Conservation (phyloP, 2,329 filamentous ascomycete genomes). For the Sporothrix pallida region DNA sequence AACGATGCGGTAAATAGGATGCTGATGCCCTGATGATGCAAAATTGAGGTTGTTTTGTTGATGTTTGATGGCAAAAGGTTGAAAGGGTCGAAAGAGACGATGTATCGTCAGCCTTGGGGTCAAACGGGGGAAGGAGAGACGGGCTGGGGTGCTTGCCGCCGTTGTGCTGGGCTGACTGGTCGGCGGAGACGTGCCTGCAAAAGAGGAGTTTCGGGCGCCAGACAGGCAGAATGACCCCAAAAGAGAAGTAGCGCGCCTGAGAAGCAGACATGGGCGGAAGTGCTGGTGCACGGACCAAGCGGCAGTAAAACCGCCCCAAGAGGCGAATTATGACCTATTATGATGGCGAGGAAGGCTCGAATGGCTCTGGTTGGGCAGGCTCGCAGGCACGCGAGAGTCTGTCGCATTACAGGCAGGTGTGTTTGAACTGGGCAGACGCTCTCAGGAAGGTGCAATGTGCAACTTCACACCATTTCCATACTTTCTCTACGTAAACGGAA, state of each 20-base stretch:
- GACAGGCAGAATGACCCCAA: neutral
- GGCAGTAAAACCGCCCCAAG: neutral
- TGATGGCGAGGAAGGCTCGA: neutral
- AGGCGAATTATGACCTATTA: constrained; percentile 15
- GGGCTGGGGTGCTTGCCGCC: constrained; percentile 19
- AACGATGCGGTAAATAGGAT: neutral
- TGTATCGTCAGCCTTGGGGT: constrained; percentile 24
- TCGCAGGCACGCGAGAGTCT: constrained; percentile 16
- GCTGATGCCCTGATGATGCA: neutral
- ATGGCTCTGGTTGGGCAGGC: too few species aligned
- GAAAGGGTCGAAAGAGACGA: constrained; percentile 14
- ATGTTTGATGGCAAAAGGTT: constrained; percentile 9
- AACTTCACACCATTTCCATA: neutral
- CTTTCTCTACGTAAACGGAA: neutral
- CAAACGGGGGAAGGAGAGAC: constrained; percentile 23
- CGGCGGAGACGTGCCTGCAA: constrained; percentile 4
- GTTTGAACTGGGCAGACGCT: neutral
- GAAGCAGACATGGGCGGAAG: constrained; percentile 4
- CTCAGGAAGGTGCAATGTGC: neutral
- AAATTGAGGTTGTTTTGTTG: neutral
- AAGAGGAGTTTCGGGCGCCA: constrained; percentile 17
- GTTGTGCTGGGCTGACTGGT: constrained; percentile 5
- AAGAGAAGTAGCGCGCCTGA: constrained; percentile 17
- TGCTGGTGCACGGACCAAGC: constrained; percentile 22
- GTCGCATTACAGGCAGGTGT: constrained; percentile 11